Evolutionary conservation across 352 stramenopile genomes (phyloP).

Genomic region (Halophytophthora polymorphica): DNA sequence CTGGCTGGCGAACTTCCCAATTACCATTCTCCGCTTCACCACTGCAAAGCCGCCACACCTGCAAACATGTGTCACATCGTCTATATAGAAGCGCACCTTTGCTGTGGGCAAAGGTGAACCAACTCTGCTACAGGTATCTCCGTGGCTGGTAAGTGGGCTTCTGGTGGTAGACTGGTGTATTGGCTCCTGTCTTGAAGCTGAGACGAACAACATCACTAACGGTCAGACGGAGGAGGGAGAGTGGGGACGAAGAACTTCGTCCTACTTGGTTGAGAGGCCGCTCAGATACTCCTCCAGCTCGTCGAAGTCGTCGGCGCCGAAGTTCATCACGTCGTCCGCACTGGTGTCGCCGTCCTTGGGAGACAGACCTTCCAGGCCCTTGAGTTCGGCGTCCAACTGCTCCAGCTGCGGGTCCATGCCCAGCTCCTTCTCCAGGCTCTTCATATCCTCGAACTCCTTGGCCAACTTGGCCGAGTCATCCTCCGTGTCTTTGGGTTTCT

Average conservation of each 20-base stretch:
- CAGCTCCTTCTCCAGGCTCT: slow-evolving; percentile 82
- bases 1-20: too few species aligned
- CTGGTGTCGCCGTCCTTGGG: slow-evolving; percentile 36
- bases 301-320: slow-evolving; percentile 85
- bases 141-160: too few species aligned
- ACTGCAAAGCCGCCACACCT: too few species aligned
- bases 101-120: too few species aligned
- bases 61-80: too few species aligned
- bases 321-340: slow-evolving; percentile 77
- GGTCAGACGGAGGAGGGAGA: too few species aligned
- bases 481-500: slow-evolving; percentile 13
- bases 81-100: too few species aligned
- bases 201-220: slow-evolving; percentile 6
- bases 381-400: slow-evolving; percentile 68
- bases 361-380: slow-evolving; percentile 55
- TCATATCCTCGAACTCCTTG: slow-evolving; percentile 81
- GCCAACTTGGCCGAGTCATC: slow-evolving; percentile 46
- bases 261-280: slow-evolving; percentile 52
- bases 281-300: slow-evolving; percentile 88
- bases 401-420: slow-evolving; percentile 64
- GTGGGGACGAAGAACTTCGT: not conserved
- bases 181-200: not conserved
- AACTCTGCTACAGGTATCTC: too few species aligned
- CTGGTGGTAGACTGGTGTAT: not conserved
- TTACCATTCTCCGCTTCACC: too few species aligned